Conservation (phyloP, 768 basidiomycete genomes). For the Serendipita sp. region DNA sequence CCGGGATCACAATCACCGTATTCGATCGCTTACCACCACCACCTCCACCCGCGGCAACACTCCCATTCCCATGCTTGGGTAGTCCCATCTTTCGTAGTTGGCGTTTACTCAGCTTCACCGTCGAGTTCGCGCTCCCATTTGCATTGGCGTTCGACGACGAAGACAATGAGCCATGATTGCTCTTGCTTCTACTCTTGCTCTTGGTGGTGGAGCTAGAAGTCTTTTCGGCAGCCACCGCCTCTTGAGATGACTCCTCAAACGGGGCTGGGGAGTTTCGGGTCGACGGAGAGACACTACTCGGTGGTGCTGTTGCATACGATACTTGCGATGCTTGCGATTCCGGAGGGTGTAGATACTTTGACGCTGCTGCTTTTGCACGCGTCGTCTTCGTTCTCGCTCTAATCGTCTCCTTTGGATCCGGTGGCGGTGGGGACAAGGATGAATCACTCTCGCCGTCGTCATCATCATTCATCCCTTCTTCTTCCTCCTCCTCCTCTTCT, state of each 20-base stretch:
- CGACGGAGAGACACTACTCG: conserved; percentile 16
- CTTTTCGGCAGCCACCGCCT: neutral
- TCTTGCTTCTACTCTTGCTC: too few species aligned
- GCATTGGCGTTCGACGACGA: too few species aligned
- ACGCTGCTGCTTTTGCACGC: neutral
- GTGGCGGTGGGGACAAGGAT: conserved; percentile 20
- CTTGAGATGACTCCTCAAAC: conserved; percentile 20
- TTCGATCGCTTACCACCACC: too few species aligned
- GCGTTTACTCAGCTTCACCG: conserved; percentile 36
- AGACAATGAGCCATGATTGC: too few species aligned
- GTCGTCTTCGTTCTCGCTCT: too few species aligned
- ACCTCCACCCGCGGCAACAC: conserved; percentile 33
- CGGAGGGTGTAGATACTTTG: neutral
- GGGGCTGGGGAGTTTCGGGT: conserved; percentile 17
- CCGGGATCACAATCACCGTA: conserved; percentile 43
- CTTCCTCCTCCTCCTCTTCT: conserved; percentile 15
- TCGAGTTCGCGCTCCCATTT: neutral
- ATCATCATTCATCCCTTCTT: conserved; percentile 13
- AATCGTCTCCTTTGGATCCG: conserved; percentile 13
- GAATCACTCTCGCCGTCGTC: conserved; percentile 16
- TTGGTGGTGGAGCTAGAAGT: neutral
- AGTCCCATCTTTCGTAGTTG: conserved; percentile 56
- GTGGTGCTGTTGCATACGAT: conserved; percentile 5
- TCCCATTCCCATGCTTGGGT: conserved; percentile 31
- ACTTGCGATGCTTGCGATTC: neutral